Conservation (phyloP, 306 rosid species). For the Acmispon strigosus region DNA sequence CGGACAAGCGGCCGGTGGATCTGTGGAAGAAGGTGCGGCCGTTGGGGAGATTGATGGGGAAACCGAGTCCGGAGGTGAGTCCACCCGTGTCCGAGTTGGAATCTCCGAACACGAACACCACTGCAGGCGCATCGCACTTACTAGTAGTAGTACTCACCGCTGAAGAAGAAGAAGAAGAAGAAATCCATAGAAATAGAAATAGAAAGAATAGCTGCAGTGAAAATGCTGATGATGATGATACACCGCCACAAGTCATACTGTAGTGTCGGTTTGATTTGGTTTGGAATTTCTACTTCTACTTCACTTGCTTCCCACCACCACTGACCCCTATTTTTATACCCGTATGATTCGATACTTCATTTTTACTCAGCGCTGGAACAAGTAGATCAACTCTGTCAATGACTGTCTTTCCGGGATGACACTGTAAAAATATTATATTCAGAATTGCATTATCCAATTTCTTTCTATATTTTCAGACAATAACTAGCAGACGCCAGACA, state of each 20-base stretch:
- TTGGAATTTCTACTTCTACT: too few relatives aligned
- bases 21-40: constrained; percentile 77
- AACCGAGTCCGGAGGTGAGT: constrained; percentile 84
- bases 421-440: too few relatives aligned
- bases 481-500: too few relatives aligned
- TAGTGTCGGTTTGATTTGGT: constrained; percentile 1
- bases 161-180: not conserved
- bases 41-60: constrained; percentile 59
- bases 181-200: not conserved
- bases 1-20: constrained; percentile 83
- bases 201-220: not conserved
- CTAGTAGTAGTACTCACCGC: not conserved
- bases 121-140: constrained; percentile 29
- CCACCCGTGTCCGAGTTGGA: constrained; percentile 99
- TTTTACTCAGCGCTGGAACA: too few relatives aligned
- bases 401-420: too few relatives aligned
- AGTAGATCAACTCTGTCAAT: too few relatives aligned
- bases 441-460: too few relatives aligned
- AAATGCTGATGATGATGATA: not conserved
- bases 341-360: too few relatives aligned
- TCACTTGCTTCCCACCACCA: too few relatives aligned
- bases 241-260: not conserved
- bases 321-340: too few relatives aligned
- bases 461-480: too few relatives aligned
- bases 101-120: constrained; percentile 79